These are phyloP conservation scores for Beverwykella pulmonaria DNA, from an alignment of 495 filamentous ascomycete genomes.

Conservation along the genomic window DNA sequence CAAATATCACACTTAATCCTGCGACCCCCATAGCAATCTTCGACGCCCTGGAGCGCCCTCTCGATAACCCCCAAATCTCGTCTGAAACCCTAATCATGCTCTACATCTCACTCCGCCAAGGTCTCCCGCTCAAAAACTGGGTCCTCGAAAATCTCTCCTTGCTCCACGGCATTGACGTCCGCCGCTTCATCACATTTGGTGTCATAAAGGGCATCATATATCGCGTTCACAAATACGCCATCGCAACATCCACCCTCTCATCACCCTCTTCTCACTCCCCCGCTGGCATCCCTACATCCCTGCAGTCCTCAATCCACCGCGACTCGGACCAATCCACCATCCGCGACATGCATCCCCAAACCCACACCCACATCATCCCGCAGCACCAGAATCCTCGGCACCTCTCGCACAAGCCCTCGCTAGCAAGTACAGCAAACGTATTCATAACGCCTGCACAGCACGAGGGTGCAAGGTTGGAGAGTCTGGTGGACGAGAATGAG, in stretches of 20 bases:
- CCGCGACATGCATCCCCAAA: background rate
- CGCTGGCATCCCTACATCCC: constrained; percentile 3
- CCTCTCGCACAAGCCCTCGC: constrained; percentile 21
- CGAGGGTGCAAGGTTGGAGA: constrained; percentile 12
- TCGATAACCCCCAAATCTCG: constrained; percentile 46
- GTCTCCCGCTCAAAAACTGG: constrained; percentile 80
- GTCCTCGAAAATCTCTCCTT: constrained; percentile 68
- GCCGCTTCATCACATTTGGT: constrained; percentile 91
- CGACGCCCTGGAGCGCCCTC: constrained; percentile 40
- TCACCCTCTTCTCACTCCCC: background rate
- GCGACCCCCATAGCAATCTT: constrained; percentile 43
- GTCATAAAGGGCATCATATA: constrained; percentile 96
- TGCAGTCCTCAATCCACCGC: constrained; percentile 29
- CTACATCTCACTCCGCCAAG: constrained; percentile 76
- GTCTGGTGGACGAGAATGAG: constrained; percentile 16
- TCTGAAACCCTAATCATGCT: constrained; percentile 63
- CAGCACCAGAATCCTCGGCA: background rate
- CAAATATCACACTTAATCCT: background rate
- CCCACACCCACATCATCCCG: background rate
- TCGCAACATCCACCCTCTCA: constrained; percentile 49
- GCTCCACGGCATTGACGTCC: constrained; percentile 75
- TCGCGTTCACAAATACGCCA: constrained; percentile 86
- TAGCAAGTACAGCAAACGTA: constrained; percentile 4
- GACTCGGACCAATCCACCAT: constrained; percentile 7
- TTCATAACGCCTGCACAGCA: background rate